phyloP scores from a whole-genome alignment of 768 basidiomycete genomes.

The Hericium erinaceus region DNA sequence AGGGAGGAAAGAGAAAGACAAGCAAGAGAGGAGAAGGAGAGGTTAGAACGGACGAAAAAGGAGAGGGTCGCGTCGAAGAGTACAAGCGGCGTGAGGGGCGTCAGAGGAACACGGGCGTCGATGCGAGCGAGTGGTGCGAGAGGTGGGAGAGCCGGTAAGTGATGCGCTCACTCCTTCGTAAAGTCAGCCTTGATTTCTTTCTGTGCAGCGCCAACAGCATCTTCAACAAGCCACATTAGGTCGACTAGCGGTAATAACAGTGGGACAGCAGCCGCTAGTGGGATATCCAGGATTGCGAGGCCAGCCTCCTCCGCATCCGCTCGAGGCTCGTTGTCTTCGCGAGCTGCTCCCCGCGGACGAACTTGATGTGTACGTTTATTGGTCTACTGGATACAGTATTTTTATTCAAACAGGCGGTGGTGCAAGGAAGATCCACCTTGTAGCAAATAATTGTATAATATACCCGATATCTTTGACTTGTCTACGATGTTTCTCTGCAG shows the following conservation, averaged over 20 bases:
- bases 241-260: not conserved
- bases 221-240: not conserved
- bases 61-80: conserved; percentile 21
- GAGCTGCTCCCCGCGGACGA: not conserved
- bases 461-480: not conserved
- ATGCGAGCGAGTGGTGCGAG: conserved; percentile 33
- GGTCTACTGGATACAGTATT: no score
- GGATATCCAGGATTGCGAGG: not conserved
- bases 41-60: conserved; percentile 36
- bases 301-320: not conserved
- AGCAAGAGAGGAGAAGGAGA: conserved; percentile 33
- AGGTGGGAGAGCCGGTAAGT: conserved; percentile 8
- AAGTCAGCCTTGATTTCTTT: not conserved
- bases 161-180: not conserved
- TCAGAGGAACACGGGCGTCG: conserved; percentile 63
- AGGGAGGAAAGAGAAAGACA: conserved; percentile 38
- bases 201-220: not conserved
- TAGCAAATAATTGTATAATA: not conserved
- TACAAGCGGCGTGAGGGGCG: conserved; percentile 57
- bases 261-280: not conserved
- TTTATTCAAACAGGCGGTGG: no score
- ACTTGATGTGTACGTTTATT: not conserved
- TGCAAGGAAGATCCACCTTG: not conserved
- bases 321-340: no score
- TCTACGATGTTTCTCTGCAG: not conserved